Conservation (phyloP, 495 filamentous ascomycete species). For the Massariosphaeria phaeospora region DNA sequence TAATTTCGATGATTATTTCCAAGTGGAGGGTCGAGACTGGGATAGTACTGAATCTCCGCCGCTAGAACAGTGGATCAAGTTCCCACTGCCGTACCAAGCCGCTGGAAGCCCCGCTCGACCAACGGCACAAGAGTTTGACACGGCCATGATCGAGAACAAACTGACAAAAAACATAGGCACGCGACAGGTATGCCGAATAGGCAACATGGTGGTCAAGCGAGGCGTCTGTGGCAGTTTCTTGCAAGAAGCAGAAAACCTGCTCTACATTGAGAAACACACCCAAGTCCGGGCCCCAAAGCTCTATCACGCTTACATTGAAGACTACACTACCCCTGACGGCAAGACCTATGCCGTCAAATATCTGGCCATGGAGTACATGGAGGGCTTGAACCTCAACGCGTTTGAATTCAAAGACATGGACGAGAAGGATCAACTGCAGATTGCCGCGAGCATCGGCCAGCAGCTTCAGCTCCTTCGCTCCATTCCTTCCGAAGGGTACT, state of each 20-base stretch:
- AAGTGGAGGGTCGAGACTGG: neutral
- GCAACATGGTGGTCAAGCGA: neutral
- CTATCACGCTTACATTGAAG: neutral
- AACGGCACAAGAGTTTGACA: neutral
- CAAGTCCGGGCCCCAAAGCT: neutral
- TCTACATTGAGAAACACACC: neutral
- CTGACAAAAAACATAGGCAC: neutral
- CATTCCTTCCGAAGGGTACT: neutral
- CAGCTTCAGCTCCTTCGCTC: neutral
- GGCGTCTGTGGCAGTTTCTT: neutral
- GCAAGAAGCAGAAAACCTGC: slow-evolving; percentile 1
- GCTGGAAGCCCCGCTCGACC: neutral
- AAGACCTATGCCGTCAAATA: neutral
- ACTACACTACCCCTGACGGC: neutral
- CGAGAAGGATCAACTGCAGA: neutral
- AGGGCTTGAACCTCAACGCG: neutral
- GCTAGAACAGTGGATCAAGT: neutral
- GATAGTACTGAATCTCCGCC: neutral
- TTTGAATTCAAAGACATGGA: neutral
- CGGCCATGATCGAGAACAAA: neutral
- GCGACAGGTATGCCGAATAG: neutral
- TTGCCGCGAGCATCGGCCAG: neutral
- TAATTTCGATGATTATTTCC: neutral
- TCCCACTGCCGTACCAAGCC: neutral
- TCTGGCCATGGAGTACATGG: neutral